Percentiles rank a stretch among this genome's conserved stretches.
Conservation (phyloP, 306 rosid genomes). For the Adenanthera pavonina region DNA sequence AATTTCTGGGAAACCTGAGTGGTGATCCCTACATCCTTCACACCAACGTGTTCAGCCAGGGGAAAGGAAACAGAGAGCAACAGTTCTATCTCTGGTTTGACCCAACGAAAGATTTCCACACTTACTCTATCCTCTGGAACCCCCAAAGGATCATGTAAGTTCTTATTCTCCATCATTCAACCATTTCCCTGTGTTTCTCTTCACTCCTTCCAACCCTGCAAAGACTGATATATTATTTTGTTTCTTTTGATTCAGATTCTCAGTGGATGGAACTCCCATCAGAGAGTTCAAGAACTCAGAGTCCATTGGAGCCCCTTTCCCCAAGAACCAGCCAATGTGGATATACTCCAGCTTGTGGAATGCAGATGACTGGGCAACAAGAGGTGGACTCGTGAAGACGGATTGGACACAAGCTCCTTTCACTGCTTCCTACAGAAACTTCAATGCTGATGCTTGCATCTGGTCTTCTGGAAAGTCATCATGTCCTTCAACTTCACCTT, state of each 20-base stretch:
- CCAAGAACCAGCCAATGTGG: slow-evolving; percentile 65
- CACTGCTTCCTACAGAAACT: slow-evolving; percentile 63
- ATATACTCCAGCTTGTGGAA: slow-evolving; percentile 72
- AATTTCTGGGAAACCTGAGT: slow-evolving; percentile 79
- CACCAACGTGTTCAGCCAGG: slow-evolving; percentile 73
- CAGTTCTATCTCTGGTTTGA: slow-evolving; percentile 83
- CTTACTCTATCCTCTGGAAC: slow-evolving; percentile 76
- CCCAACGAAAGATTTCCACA: slow-evolving; percentile 69
- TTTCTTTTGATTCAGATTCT: slow-evolving; percentile 46
- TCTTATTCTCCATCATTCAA: background rate
- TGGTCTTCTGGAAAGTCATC: slow-evolving; percentile 46
- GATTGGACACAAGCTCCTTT: slow-evolving; percentile 74
- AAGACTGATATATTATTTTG: background rate
- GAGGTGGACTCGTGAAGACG: slow-evolving; percentile 75
- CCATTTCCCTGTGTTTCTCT: too few relatives aligned
- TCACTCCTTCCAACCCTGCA: background rate
- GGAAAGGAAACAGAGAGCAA: slow-evolving; percentile 73
- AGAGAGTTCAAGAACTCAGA: slow-evolving; percentile 81
- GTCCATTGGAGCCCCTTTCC: slow-evolving; percentile 59
- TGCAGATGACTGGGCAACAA: slow-evolving; percentile 90
- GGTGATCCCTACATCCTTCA: slow-evolving; percentile 79
- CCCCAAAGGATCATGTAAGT: slow-evolving; percentile 65
- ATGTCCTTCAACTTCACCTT: slow-evolving; percentile 39
- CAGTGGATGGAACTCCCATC: slow-evolving; percentile 69
- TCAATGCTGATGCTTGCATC: slow-evolving; percentile 58